Base-by-base conservation (phyloP, 2,329 filamentous ascomycete species). In the Metarhizium humberi region DNA sequence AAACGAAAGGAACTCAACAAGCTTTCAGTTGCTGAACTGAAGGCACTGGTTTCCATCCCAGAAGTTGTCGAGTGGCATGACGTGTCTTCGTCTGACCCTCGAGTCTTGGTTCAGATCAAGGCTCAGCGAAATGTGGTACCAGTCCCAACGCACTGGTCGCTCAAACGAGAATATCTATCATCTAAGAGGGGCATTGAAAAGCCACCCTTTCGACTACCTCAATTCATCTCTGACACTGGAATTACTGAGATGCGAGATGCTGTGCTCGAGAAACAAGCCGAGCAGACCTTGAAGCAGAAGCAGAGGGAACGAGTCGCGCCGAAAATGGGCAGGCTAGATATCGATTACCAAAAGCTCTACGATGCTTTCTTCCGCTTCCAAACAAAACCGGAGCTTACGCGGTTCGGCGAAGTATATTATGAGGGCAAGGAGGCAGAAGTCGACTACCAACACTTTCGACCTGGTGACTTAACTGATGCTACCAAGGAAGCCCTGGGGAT, bases 41-140 rank as follows among this genome's bases (percentile, higher is more conserved):
- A 99, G 73, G 90, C 92, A 6, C 75, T 96, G 55, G 94, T 96
- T 57, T 82, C 80, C 64, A 92, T 92, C 62, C 94, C 94, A 2
- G 94, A 99, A 70, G 84, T 96, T 10, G 92, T 99, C 6, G 94
- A 99, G 66, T 97, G 94, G 94, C 94, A 95, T 54, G 94, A 99
- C 68, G 89, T 90, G 13, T 95, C 90, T 16, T 92, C 94, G 0
- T 84, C 88, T 30, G 92, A 99, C 68, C 94, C 94, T 14, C 83
- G 87, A 55, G 76, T 97, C 47, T 81, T 99, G 11, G 90, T 97
- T 30, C 89, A 95, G 66, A 92, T 99, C 76, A 99, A 97, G 72
- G 87, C 90, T 3, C 89, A 95, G 68, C 85, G 92, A 62, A 99
- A 99, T 67, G 89, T 96, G 30, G 92, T 99, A 1, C 94, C 94